Percentiles rank a stretch among this genome's conserved stretches.
Evolutionary conservation across 2,329 filamentous ascomycete species (phyloP).

Genomic region (Xylariaceae sp.): DNA sequence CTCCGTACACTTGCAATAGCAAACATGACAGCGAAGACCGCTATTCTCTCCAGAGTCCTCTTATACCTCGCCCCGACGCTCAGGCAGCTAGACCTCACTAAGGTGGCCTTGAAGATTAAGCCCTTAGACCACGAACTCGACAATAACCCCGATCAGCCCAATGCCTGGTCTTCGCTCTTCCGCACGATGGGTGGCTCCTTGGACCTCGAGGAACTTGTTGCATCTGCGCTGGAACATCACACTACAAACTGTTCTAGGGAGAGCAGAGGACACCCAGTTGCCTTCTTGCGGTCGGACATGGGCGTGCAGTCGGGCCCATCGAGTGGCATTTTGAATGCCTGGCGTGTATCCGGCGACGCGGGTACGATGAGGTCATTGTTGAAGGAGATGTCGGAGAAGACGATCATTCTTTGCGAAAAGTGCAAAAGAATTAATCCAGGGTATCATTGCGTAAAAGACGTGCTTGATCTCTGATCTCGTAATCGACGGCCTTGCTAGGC

Average conservation of each 20-base stretch:
- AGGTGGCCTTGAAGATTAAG: background rate
- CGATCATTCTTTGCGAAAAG: background rate
- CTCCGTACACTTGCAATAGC: too few species aligned
- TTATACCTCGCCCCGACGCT: background rate
- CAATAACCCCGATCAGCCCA: background rate
- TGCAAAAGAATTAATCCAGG: background rate
- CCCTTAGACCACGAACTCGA: background rate
- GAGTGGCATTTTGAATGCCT: background rate
- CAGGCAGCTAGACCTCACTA: background rate
- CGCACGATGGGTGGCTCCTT: background rate
- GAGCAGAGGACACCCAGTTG: background rate
- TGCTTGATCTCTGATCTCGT: background rate
- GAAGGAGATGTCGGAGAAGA: background rate
- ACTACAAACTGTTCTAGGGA: background rate
- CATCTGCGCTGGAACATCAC: background rate
- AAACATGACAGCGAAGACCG: too few species aligned
- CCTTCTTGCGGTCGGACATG: background rate
- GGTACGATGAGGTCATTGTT: background rate
- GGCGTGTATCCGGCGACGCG: background rate
- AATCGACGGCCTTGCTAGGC: too few species aligned
- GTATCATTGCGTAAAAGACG: background rate
- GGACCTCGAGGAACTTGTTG: background rate
- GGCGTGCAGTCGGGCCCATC: background rate
- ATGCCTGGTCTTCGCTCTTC: background rate
- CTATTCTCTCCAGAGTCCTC: background rate